Percentiles rank a stretch among this genome's conserved stretches.
phyloP scores from a whole-genome alignment of 1,284 basidiomycete species.

The Coriolopsis trogii region DNA sequence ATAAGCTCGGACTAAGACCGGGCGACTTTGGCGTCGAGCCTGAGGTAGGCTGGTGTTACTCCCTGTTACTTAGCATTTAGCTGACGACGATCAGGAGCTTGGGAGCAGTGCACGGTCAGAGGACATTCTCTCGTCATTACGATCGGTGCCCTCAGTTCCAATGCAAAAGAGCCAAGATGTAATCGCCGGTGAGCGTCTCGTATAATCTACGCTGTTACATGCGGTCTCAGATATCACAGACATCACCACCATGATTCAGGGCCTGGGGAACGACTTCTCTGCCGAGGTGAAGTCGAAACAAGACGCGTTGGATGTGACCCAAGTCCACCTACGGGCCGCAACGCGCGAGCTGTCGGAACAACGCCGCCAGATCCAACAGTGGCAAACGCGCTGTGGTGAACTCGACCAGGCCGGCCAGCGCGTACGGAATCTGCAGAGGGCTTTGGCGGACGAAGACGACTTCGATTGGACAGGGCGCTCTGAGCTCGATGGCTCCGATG shows the following conservation, averaged over 20 bases:
- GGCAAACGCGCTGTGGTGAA: conserved; percentile 73
- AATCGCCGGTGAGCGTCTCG: conserved; percentile 66
- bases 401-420: conserved; percentile 80
- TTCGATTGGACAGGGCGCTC: conserved; percentile 92
- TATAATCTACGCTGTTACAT: neutral
- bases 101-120: conserved; percentile 72
- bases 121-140: conserved; percentile 71
- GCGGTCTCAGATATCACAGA: conserved; percentile 47
- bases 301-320: conserved; percentile 83
- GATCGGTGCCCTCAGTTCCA: conserved; percentile 70
- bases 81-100: conserved; percentile 64
- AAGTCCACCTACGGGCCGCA: conserved; percentile 85
- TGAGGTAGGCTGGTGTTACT: conserved; percentile 57
- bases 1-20: conserved; percentile 92
- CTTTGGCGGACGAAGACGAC: conserved; percentile 73
- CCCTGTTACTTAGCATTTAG: conserved; percentile 2
- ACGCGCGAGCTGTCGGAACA: conserved; percentile 91
- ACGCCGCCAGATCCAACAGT: conserved; percentile 78
- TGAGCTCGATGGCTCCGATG: conserved; percentile 61
- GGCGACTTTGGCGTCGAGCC: conserved; percentile 94
- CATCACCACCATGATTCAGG: conserved; percentile 83
- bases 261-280: conserved; percentile 78
- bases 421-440: conserved; percentile 80
- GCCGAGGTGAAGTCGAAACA: conserved; percentile 87
- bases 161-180: conserved; percentile 91